Evolutionary conservation across 805 yeast species (phyloP).

Genomic region (Hanseniaspora mollemarum): DNA sequence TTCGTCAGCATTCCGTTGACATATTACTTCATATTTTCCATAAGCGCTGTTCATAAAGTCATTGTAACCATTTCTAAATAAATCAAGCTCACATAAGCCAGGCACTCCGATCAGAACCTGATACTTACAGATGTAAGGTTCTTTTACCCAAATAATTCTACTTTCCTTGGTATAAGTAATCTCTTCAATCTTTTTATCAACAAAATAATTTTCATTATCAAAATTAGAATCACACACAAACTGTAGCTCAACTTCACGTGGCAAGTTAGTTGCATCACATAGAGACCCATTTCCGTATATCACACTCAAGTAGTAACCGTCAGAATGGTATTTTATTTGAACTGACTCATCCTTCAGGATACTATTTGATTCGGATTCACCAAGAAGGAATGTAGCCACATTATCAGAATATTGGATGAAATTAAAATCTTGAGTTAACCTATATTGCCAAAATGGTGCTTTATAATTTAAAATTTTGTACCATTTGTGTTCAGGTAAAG

Average conservation of each 20-base stretch:
- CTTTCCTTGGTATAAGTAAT: conserved; percentile 11
- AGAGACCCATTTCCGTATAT: conserved; percentile 40
- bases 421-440: background rate
- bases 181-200: conserved; percentile 17
- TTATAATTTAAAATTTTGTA: background rate
- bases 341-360: background rate
- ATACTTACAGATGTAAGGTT: conserved; percentile 48
- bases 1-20: background rate
- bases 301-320: conserved; percentile 30
- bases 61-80: conserved; percentile 20
- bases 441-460: conserved; percentile 7
- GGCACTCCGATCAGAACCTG: conserved; percentile 42
- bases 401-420: background rate
- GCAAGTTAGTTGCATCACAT: conserved; percentile 48
- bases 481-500: background rate
- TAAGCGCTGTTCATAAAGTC: background rate
- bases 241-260: conserved; percentile 44
- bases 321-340: conserved; percentile 24
- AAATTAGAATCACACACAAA: conserved; percentile 42
- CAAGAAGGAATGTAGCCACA: background rate
- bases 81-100: conserved; percentile 35
- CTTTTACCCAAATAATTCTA: conserved; percentile 36
- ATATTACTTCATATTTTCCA: background rate
- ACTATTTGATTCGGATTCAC: background rate
- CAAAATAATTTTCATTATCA: conserved; percentile 21